These are phyloP conservation scores for Quercus robur DNA, from an alignment of 306 rosid genomes.

Conservation along the genomic window DNA sequence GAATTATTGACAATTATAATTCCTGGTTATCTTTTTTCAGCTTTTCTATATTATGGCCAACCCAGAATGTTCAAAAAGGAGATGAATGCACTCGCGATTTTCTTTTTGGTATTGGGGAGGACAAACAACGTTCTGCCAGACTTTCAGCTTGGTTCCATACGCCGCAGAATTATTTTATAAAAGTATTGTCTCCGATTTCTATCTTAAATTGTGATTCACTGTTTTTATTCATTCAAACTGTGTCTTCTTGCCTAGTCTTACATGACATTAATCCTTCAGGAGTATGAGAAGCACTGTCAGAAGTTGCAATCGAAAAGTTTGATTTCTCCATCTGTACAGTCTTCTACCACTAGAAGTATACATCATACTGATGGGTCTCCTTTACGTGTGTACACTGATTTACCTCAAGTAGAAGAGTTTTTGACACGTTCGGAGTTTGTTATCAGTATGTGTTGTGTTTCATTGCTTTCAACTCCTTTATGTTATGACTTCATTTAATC, in stretches of 20 bases:
- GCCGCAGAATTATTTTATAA: constrained; percentile 73
- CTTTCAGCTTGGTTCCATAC: constrained; percentile 93
- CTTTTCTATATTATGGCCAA: constrained; percentile 83
- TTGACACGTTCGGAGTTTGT: constrained; percentile 69
- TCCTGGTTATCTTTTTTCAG: constrained; percentile 44
- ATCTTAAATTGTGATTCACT: constrained; percentile 15
- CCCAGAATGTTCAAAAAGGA: constrained; percentile 53
- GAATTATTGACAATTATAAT: background rate
- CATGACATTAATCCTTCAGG: constrained; percentile 47
- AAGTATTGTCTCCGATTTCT: constrained; percentile 44
- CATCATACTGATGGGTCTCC: constrained; percentile 30
- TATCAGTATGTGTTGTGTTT: constrained; percentile 54
- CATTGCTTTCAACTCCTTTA: background rate
- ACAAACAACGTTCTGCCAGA: constrained; percentile 87
- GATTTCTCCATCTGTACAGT: constrained; percentile 14
- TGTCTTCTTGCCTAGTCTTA: constrained; percentile 10
- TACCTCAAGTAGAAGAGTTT: constrained; percentile 84
- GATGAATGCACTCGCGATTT: constrained; percentile 87
- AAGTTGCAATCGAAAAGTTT: constrained; percentile 38
- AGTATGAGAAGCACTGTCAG: constrained; percentile 53
- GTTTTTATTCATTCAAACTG: constrained; percentile 6
- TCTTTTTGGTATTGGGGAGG: constrained; percentile 88
- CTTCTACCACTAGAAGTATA: constrained; percentile 34
- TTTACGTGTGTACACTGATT: constrained; percentile 73
- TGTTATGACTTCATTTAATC: constrained; percentile 1